Evolutionary conservation across 495 filamentous ascomycete species (phyloP), one percentile per base, ranked within the genome.

Genomic region (Lineolata rhizophorae): DNA sequence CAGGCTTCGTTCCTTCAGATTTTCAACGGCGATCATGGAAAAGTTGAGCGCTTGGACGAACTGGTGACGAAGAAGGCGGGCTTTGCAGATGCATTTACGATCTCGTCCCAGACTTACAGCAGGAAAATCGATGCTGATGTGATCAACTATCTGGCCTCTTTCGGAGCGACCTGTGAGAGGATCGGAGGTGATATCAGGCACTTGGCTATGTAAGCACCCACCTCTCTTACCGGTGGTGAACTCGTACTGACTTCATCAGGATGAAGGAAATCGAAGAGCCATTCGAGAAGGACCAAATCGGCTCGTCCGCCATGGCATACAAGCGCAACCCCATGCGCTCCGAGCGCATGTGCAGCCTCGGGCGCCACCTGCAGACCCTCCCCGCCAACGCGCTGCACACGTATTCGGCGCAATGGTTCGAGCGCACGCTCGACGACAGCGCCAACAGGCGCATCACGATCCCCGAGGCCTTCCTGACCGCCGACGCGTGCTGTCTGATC

Each of bases 251-350:
- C n/a, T n/a, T n/a, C n/a, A n/a, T n/a, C n/a, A 61, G 64, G 36
- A 59, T 64, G 32, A 82, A 87, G 58, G 76, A 87, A 55, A 60
- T 91, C 39, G 83, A 95, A 51, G 85, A 93, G 60, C 85, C 85
- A 1, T 87, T 90, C 35, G 85, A 92, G 55, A 75, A 66, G 38
- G 60, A 64, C 37, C 76, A 81, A 43, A 79, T 80, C 25, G 43
- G 38, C 17, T 43, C 39, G 2, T 41, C 39, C 14, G 44, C 44
- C 45, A 55, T 52, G 78, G 82, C 82, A 5, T 95, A 87, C 57
- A 94, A 93, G 58, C 62, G 75, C 30, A 91, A 91, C 53, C 76
- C 76, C 11, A 91, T 91, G 78, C 72, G 84, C 26, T 77, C 62
- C 25, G 87, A 97, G 56, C 65, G 84, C 39, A 67, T 92, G 35